Evolutionary conservation across 345 rosid genomes (phyloP), one percentile per base, ranked within the genome.

Genomic region (Pistacia integerrima): DNA sequence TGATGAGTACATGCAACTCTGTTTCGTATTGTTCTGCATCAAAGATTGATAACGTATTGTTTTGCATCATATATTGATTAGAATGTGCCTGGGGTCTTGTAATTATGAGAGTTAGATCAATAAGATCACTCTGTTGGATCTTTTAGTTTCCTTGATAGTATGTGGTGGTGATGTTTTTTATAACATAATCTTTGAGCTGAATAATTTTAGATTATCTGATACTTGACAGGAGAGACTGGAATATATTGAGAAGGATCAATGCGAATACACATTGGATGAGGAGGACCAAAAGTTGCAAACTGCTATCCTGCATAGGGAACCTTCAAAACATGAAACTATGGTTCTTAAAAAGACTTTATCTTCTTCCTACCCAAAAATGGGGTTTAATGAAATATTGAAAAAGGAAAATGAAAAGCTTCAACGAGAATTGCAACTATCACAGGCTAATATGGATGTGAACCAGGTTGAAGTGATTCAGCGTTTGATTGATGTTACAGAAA

Each of bases 381-480:
- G 88, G 64, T 96, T 96, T 78, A 89, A 89, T 70, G 97, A 93
- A 84, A 98, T 91, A 51, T 88, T 96, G 61, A 77, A 69, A 66
- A 88, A 90, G 67, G 99, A 96, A 82, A 90, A 76, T 73, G 90
- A 87, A 85, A 96, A 92, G 80, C 93, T 96, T 79, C 93, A 83
- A 70, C 80, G 88, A 5, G 99, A 96, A 78, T 90, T 96, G 48
- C 97, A 93, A 76, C 84, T 88, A 5, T 96, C 99, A 0, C 99
- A 92, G 78, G 83, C 95, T 80, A 85, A 90, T 82, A 74, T 88
- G 79, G 98, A 96, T 84, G 94, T 91, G 77, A 75, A 71, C 74
- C 97, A 96, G 78, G 92, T 95, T 77, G 97, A 93, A 80, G 93
- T 96, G 60, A 96, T 96, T 70, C 97, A 91, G 82, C 97, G 86